Base-by-base conservation (phyloP, 192 early-diverging fungal genomes). In the Gamsiella multidivaricata region DNA sequence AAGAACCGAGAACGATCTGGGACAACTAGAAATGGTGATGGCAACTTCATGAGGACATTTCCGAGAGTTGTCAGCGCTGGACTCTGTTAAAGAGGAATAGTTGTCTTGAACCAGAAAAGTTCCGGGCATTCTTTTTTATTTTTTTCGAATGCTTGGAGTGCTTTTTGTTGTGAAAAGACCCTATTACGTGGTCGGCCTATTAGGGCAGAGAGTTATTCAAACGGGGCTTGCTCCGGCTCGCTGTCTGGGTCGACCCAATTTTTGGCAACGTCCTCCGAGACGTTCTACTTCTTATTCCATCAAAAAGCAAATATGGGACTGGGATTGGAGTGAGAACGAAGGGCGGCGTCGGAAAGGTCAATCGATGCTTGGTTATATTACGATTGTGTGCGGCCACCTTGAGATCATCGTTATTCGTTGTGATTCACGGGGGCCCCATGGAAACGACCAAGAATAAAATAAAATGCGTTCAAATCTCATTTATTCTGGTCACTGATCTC, bases 31-130 rank as follows among this genome's bases (percentile, higher is more conserved):
- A 65, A 61, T 65, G 70, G 61, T 61, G 52, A 61, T 66, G 62
- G 42, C 52, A 60, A 22, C 55, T 76, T 65, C 61, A 53, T 76
- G 72, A 76, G 65, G 72, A 54, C 39, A 58, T 50, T 62, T 43
- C 72, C 65, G 72, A 76, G 72, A 68, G 57, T 61, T 76, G 58
- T 61, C 71, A 75, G 43, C 72, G 72, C 72, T 76, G 65, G 72
- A 55, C 64, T 67, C 65, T 65, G n/a, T 29, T 51, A 41, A 10
- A 41, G 7, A 41, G 14, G 39, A 70, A 70, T 54, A 70, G 68
- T 70, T 70, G 50, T 61, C 29, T 54, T 49, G 43, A 39, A 17
- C 9, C 33, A 20, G 23, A 17, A 29, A 26, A 28, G 33, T 51
- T 58, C 37, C 49, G 23, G 42, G 56, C 50, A 42, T 69, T 69